Base-by-base conservation (phyloP, 1,284 basidiomycete species). In the Moniliella sp. region DNA sequence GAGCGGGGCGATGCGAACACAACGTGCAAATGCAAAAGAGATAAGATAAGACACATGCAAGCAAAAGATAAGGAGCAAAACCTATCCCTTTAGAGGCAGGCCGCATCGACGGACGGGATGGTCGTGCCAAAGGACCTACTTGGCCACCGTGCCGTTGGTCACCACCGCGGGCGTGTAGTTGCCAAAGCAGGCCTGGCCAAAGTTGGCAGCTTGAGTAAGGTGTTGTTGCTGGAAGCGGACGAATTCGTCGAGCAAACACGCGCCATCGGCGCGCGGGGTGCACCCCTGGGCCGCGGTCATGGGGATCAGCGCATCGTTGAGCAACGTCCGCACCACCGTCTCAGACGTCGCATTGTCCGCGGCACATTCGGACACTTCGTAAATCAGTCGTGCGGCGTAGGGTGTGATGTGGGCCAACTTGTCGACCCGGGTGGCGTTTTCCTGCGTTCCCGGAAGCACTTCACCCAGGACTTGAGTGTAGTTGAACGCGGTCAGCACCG, bases 301-400 rank as follows among this genome's bases (percentile, higher is more conserved):
- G 1, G 84, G 81, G 1, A 73, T 68, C 1, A 84, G 77, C 3
- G 78, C 83, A 53, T 91, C 84, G 62, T 88, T 88, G 59, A 82
- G 70, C 50, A 78, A 70, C 33, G 78, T 65, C 4, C 79, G 74
- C 42, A 83, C 74, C 46, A 80, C 77, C 1, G 57, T 64, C 16
- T 66, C 68, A 1, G 27, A 12, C 3, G 36, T 30, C 4, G 18
- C 33, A 4, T 36, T 15, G n/a, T 9, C n/a, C 5, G 30, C 25
- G 26, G 32, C 14, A 40, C 46, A 53, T 10, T 49, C 40, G 27
- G 49, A 25, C 4, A 59, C 39, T 21, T 49, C 39, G 15, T 46
- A 46, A 2, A 44, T 49, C 5, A 56, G 10, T 2, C 41, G 31
- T 2, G 52, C 44, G 13, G 43, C 42, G 25, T 47, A 51, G 25